Evolutionary conservation across 2,329 filamentous ascomycete genomes (phyloP).

Genomic region (Cercospora zeina): DNA sequence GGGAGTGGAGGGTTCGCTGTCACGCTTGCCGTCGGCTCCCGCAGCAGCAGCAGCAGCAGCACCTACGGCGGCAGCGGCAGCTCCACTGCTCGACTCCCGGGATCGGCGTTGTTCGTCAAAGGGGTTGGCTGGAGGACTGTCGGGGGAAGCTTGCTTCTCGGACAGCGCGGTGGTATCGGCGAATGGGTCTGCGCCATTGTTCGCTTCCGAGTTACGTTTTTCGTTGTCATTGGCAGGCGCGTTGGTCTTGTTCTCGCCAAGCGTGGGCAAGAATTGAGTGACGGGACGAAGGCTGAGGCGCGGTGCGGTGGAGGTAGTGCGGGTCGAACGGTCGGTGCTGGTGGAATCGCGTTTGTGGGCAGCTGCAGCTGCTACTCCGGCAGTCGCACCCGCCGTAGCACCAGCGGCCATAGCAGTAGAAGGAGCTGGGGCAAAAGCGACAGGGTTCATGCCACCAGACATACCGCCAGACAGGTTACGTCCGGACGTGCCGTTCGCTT

Average conservation of each 20-base stretch:
- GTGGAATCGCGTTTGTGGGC: slow-evolving; percentile 29
- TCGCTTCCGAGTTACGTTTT: slow-evolving; percentile 37
- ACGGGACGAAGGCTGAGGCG: slow-evolving; percentile 81
- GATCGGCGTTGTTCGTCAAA: slow-evolving; percentile 36
- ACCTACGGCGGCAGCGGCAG: slow-evolving; percentile 12
- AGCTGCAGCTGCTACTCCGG: slow-evolving; percentile 15
- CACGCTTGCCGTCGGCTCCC: slow-evolving; percentile 19
- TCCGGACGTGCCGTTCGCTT: slow-evolving; percentile 20
- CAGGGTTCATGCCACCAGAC: slow-evolving; percentile 2
- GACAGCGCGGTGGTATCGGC: slow-evolving; percentile 37
- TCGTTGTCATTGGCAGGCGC: slow-evolving; percentile 35
- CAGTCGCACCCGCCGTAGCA: slow-evolving; percentile 14
- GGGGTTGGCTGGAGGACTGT: slow-evolving; percentile 33
- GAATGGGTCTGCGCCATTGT: slow-evolving; percentile 40
- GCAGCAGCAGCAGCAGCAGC: slow-evolving; percentile 17
- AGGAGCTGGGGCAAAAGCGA: neutral
- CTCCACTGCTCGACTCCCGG: slow-evolving; percentile 20
- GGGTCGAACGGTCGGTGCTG: slow-evolving; percentile 42
- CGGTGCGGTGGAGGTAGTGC: slow-evolving; percentile 63
- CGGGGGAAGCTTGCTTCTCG: slow-evolving; percentile 34
- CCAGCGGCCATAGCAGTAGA: neutral
- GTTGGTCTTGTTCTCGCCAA: slow-evolving; percentile 49
- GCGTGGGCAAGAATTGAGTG: slow-evolving; percentile 76
- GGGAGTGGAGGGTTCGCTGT: slow-evolving; percentile 29
- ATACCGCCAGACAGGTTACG: slow-evolving; percentile 7